These are phyloP conservation scores for Gossypium australe DNA, from an alignment of 345 rosid species.

Conservation along the genomic window DNA sequence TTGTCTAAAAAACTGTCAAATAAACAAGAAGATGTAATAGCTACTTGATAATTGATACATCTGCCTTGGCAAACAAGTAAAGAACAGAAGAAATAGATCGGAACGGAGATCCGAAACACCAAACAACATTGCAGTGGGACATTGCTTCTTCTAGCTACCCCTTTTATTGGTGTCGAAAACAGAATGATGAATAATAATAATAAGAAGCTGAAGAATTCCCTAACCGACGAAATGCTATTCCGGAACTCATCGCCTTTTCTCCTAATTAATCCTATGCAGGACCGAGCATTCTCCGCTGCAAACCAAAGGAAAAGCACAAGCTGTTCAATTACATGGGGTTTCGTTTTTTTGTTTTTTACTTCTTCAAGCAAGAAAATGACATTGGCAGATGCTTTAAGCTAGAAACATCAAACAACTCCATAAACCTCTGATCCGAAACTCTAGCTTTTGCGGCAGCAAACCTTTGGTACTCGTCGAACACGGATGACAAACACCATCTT, in stretches of 20 bases:
- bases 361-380: constrained; percentile 64
- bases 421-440: constrained; percentile 84
- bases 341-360: constrained; percentile 25
- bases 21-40: too few species aligned
- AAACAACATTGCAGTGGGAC: not conserved
- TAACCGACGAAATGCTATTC: constrained; percentile 16
- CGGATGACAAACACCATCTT: constrained; percentile 82
- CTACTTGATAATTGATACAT: not conserved
- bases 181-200: not conserved
- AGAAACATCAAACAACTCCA: constrained; percentile 82
- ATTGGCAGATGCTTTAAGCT: constrained; percentile 59
- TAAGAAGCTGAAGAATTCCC: not conserved
- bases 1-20: too few species aligned
- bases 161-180: not conserved
- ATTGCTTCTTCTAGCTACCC: not conserved
- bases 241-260: constrained; percentile 36
- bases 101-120: not conserved
- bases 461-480: constrained; percentile 88
- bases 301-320: constrained; percentile 19
- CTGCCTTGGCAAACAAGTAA: not conserved
- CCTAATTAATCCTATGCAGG: constrained; percentile 30
- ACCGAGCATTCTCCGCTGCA: constrained; percentile 12
- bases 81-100: not conserved
- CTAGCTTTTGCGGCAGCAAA: constrained; percentile 96
- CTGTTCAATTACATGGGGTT: constrained; percentile 12